Evolutionary conservation across 23 red algal species (phyloP).

Genomic region (Gracilaria caudata): DNA sequence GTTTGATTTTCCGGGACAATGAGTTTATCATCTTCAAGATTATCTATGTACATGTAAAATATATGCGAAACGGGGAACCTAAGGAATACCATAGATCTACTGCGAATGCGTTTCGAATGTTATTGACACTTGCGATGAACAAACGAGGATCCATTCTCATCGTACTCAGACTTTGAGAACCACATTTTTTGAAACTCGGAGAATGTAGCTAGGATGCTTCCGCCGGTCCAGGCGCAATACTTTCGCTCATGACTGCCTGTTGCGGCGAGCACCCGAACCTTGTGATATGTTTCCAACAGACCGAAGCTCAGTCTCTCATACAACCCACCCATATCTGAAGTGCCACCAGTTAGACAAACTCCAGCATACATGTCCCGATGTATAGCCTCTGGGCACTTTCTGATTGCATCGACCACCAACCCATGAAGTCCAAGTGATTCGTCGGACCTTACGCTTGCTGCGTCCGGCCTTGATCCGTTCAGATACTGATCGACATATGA

Average conservation of each 20-base stretch:
- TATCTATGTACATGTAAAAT: constrained; percentile 28
- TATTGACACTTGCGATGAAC: constrained; percentile 67
- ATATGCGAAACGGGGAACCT: neutral
- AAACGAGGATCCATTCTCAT: constrained; percentile 73
- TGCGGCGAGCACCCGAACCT: constrained; percentile 80
- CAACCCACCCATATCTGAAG: constrained; percentile 81
- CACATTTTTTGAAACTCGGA: constrained; percentile 96
- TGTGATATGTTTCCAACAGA: constrained; percentile 62
- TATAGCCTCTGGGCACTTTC: constrained; percentile 65
- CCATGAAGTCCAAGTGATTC: constrained; percentile 65
- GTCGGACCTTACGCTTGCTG: neutral
- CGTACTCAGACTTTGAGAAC: constrained; percentile 89
- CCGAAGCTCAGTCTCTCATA: constrained; percentile 76
- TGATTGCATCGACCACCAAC: constrained; percentile 81
- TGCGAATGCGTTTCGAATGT: neutral
- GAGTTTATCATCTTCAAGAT: constrained; percentile 6
- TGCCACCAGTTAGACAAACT: constrained; percentile 91
- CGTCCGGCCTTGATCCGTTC: constrained; percentile 30
- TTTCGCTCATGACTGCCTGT: constrained; percentile 77
- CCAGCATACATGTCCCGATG: constrained; percentile 94
- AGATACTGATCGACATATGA: constrained; percentile 61
- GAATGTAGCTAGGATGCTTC: constrained; percentile 95
- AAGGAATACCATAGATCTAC: neutral
- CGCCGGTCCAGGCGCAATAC: constrained; percentile 94
- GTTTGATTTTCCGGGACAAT: neutral